Percentiles rank a stretch among this genome's conserved stretches.
phyloP scores from a whole-genome alignment of 805 yeast genomes.

The Komagataella kurtzmanii region DNA sequence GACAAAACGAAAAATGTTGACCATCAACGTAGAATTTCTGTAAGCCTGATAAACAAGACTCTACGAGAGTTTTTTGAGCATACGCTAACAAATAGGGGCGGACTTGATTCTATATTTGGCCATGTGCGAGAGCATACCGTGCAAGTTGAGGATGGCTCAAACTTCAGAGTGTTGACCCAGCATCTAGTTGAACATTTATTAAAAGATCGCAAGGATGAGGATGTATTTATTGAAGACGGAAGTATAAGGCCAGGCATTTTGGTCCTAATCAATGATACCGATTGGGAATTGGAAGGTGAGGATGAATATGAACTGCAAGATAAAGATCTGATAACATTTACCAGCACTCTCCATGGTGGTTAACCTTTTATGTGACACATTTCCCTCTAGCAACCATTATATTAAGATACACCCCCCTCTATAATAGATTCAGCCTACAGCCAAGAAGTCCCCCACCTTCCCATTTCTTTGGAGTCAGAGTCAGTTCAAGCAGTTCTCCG shows the following conservation, averaged over 20 bases:
- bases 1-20: background rate
- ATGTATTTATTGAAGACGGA: constrained; percentile 71
- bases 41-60: background rate
- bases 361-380: constrained; percentile 17
- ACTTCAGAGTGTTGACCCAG: constrained; percentile 34
- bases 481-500: constrained; percentile 10
- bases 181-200: constrained; percentile 42
- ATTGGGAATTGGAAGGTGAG: constrained; percentile 93
- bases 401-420: constrained; percentile 3
- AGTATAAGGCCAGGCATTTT: constrained; percentile 84
- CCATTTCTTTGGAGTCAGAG: constrained; percentile 43
- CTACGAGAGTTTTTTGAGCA: background rate
- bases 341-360: constrained; percentile 94
- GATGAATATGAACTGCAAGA: constrained; percentile 65
- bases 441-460: constrained; percentile 59
- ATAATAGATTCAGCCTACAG: constrained; percentile 38
- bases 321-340: constrained; percentile 73
- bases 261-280: constrained; percentile 85
- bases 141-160: constrained; percentile 24
- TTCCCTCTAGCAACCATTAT: background rate
- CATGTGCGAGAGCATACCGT: constrained; percentile 42
- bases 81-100: constrained; percentile 34
- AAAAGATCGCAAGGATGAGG: constrained; percentile 45
- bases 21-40: background rate
- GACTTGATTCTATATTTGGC: constrained; percentile 68